Percentiles rank a stretch among this genome's conserved stretches.
phyloP scores from a whole-genome alignment of 495 filamentous ascomycete genomes.

The Friedmanniomyces endolithicus region DNA sequence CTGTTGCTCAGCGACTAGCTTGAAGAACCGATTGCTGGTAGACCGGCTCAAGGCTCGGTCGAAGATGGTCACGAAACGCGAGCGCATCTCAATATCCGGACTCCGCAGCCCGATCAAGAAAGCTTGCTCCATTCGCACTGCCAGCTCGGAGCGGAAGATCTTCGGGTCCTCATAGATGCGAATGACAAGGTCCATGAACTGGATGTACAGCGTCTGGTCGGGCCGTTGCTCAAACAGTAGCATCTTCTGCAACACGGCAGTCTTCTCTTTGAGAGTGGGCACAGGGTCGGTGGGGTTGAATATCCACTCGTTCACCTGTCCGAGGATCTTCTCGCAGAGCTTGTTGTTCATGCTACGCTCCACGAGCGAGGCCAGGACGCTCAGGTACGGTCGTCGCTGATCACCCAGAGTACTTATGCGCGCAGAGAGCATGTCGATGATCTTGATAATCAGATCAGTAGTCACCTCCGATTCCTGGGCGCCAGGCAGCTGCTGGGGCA shows the following conservation, averaged over 20 bases:
- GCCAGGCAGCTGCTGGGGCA: constrained; percentile 12
- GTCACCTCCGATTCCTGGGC: constrained; percentile 69
- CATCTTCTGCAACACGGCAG: constrained; percentile 95
- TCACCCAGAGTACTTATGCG: constrained; percentile 93
- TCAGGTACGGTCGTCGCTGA: constrained; percentile 80
- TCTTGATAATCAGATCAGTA: constrained; percentile 78
- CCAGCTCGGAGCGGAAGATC: constrained; percentile 87
- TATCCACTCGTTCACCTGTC: constrained; percentile 92
- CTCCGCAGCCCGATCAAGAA: constrained; percentile 93
- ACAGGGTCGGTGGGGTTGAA: constrained; percentile 86
- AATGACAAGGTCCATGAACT: constrained; percentile 91
- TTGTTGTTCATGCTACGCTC: constrained; percentile 78
- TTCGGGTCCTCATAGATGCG: constrained; percentile 94
- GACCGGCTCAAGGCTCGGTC: constrained; percentile 80
- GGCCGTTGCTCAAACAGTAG: constrained; percentile 74
- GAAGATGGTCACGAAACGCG: constrained; percentile 88
- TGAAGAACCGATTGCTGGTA: constrained; percentile 71
- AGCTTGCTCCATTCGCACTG: constrained; percentile 90
- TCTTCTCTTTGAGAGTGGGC: constrained; percentile 96
- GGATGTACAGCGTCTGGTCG: constrained; percentile 71
- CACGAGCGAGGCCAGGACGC: constrained; percentile 83
- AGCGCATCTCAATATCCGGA: constrained; percentile 92
- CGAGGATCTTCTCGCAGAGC: constrained; percentile 80
- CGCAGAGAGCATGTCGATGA: constrained; percentile 77
- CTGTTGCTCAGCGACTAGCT: constrained; percentile 84